These are phyloP conservation scores for Sporothrix globosa DNA, from an alignment of 2,329 filamentous ascomycete genomes.

Conservation along the genomic window DNA sequence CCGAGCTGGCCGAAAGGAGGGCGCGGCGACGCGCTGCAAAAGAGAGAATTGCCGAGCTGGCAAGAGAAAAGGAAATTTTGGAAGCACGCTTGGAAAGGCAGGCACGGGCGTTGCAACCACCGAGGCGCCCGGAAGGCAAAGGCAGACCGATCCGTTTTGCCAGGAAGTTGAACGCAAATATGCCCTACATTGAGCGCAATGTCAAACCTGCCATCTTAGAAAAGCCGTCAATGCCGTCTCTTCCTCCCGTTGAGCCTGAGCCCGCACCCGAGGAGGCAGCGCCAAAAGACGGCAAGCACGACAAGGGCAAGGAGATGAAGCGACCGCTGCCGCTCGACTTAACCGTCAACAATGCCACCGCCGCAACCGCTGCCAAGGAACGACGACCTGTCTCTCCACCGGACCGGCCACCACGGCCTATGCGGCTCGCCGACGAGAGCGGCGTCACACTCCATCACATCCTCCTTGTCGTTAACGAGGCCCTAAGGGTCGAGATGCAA, in stretches of 20 bases:
- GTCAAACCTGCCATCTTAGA: background rate
- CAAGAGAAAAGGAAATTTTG: background rate
- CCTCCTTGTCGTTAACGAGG: background rate
- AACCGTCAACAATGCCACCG: background rate
- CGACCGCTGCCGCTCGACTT: background rate
- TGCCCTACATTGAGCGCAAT: background rate
- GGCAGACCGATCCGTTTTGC: constrained; percentile 10
- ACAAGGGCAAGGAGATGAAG: background rate
- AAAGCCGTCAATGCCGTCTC: no score
- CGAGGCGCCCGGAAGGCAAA: background rate
- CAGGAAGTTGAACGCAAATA: background rate
- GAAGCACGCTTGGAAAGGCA: background rate
- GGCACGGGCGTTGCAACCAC: background rate
- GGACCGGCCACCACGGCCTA: background rate
- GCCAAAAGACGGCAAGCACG: background rate
- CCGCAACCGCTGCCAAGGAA: background rate
- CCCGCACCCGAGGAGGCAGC: background rate
- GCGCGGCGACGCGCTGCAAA: background rate
- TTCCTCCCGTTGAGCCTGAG: background rate
- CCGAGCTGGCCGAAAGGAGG: background rate
- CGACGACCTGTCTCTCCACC: background rate
- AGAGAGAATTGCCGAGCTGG: background rate
- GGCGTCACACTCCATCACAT: constrained; percentile 1
- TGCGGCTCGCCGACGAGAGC: background rate
- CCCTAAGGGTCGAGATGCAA: background rate